These are phyloP conservation scores for Juglanconis sp. DNA, from an alignment of 2,329 filamentous ascomycete genomes.

Conservation along the genomic window DNA sequence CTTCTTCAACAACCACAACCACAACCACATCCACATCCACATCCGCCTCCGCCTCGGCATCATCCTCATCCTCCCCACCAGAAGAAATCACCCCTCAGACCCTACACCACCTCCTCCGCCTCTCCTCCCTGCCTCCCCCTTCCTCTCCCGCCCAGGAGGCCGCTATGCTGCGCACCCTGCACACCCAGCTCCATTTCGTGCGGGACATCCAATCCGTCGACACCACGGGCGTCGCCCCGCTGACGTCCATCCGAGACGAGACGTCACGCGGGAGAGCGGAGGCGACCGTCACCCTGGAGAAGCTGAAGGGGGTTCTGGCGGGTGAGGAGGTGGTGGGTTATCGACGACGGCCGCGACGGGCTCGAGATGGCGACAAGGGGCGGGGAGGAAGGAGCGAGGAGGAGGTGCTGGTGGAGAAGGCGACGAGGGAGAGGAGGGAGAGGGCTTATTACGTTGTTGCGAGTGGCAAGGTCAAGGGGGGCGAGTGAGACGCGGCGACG, in stretches of 20 bases:
- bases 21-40: slow-evolving; percentile 12
- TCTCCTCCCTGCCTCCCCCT: slow-evolving; percentile 82
- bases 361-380: slow-evolving; percentile 17
- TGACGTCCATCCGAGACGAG: slow-evolving; percentile 80
- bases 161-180: slow-evolving; percentile 70
- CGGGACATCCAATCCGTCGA: slow-evolving; percentile 77
- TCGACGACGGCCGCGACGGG: slow-evolving; percentile 41
- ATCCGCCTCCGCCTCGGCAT: background rate
- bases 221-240: slow-evolving; percentile 67
- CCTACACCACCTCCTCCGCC: slow-evolving; percentile 79
- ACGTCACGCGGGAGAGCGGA: slow-evolving; percentile 53
- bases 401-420: slow-evolving; percentile 23
- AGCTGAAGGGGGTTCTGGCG: slow-evolving; percentile 53
- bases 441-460: slow-evolving; percentile 72
- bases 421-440: slow-evolving; percentile 59
- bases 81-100: slow-evolving; percentile 60
- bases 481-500: background rate
- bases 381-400: slow-evolving; percentile 2
- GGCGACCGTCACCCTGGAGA: slow-evolving; percentile 56
- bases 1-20: slow-evolving; percentile 5
- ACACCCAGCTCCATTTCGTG: slow-evolving; percentile 88
- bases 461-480: slow-evolving; percentile 41
- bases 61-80: slow-evolving; percentile 22
- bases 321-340: slow-evolving; percentile 61
- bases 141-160: slow-evolving; percentile 58